Base-by-base conservation (phyloP, 805 yeast species). In the Spathaspora passalidarum region DNA sequence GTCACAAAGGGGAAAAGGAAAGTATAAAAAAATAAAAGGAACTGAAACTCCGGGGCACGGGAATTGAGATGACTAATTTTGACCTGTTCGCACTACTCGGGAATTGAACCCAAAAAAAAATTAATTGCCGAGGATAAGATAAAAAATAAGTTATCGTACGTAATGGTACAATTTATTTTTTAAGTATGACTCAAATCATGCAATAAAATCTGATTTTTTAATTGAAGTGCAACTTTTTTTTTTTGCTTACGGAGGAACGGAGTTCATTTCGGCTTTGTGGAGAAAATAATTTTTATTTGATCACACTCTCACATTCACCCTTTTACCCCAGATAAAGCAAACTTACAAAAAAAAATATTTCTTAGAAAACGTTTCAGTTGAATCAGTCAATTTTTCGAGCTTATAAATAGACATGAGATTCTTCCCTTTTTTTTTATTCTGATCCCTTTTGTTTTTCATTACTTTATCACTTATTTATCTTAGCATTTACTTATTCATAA, bases 211-310 rank as follows among this genome's bases (percentile, higher is more conserved):
- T n/a, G n/a, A n/a, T n/a, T n/a, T n/a, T n/a, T n/a, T n/a, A n/a
- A n/a, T n/a, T 11, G 29, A 25, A 25, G 8, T 25, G 4, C 29
- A 25, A 4, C n/a, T 26, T 26, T 26, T 34, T 34, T 32, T 16
- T 34, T 34, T 34, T 10, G 21, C 20, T 34, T 26, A 10, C 38
- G 38, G 38, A 34, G 38, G 17, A 34, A 34, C 38, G 38, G 38
- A 34, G 20, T 34, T 34, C n/a, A 9, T 14, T 34, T 34, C 38
- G 38, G 38, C n/a, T 18, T 18, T 34, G 21, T 34, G 38, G 38
- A 34, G 21, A 34, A 34, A 17, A 10, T 4, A 34, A 16, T 17
- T 9, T 16, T 10, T 10, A 11, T 10, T 25, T n/a, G 13, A 11
- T 5, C 9, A 22, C 25, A 9, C 13, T 25, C 13, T 16, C 38